Evolutionary conservation across 495 filamentous ascomycete species (phyloP), one percentile per base, ranked within the genome.

Genomic region (Cenococcum geophilum): DNA sequence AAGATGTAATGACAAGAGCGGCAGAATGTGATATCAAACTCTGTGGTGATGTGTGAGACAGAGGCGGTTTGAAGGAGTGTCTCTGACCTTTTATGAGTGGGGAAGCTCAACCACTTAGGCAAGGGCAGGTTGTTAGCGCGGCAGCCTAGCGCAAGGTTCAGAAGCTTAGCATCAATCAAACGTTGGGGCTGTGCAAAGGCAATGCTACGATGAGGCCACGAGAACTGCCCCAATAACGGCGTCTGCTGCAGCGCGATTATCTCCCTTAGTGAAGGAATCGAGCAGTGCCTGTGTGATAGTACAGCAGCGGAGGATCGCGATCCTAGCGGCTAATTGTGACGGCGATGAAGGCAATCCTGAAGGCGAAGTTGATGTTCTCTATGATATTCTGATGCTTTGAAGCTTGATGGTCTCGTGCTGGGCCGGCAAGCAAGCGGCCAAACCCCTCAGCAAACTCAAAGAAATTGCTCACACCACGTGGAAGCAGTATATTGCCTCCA

Each of bases 71-170:
- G 21, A 23, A 32, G 20, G 21, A 4, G 49, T 27, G 49, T 52
- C 49, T 23, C 21, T n/a, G 23, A 52, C 20, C 25, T 20, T 52
- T 52, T 25, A 25, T 45, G 49, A 52, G 49, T 25, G 49, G 49
- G 49, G 49, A 52, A 52, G 49, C 49, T 52, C 4, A 5, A 5
- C 20, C 49, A 27, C 6, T 52, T 25, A 23, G 20, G 23, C 21
- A 52, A 27, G 49, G 14, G 20, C 5, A 10, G 10, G 21, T 32
- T 51, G 21, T 27, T 27, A 25, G 21, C 20, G 21, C 4, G 1
- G 1, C 5, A 27, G 14, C 16, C 9, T 23, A 25, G 14, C 25
- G 49, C 49, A 52, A 23, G 21, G 21, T 20, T 52, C 21, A 8
- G 49, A 23, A 52, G 25, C 25, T 52, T 27, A 23, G 21, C 49